These are phyloP conservation scores for Stromatinia cepivora DNA, from an alignment of 2,329 filamentous ascomycete species.

Conservation along the genomic window DNA sequence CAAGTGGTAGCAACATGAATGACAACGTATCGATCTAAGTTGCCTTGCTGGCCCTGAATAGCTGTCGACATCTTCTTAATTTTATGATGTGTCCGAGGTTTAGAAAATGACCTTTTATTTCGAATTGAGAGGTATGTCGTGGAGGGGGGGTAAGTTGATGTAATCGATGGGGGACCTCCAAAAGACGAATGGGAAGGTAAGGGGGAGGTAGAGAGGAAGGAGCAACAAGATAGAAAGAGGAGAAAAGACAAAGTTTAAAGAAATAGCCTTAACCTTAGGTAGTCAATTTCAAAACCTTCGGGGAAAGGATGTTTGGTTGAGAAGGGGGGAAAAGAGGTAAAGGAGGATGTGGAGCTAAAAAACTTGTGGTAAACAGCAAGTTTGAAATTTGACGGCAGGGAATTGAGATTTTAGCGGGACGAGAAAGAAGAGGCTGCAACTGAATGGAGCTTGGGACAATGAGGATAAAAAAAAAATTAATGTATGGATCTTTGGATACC, in stretches of 20 bases:
- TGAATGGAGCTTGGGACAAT: neutral
- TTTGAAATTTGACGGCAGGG: conserved; percentile 22
- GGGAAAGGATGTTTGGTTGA: conserved; percentile 10
- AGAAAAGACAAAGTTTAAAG: conserved; percentile 26
- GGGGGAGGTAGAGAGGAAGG: conserved; percentile 54
- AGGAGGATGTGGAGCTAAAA: conserved; percentile 23
- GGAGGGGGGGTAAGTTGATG: conserved; percentile 44
- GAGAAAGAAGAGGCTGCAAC: neutral
- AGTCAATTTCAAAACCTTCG: conserved; percentile 2
- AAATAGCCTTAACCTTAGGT: conserved; percentile 7
- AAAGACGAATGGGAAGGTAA: conserved; percentile 66
- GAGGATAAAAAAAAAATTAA: neutral
- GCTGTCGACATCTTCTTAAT: conserved; percentile 58
- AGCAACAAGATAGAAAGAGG: conserved; percentile 39
- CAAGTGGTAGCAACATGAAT: conserved; percentile 99
- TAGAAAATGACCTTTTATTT: neutral
- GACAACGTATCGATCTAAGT: conserved; percentile 94
- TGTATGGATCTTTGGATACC: neutral
- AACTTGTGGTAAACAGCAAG: conserved; percentile 21
- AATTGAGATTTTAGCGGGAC: conserved; percentile 22
- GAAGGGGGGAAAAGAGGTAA: conserved; percentile 5
- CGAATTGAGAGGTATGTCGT: conserved; percentile 54
- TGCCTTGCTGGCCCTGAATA: conserved; percentile 58
- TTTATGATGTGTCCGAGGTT: conserved; percentile 47
- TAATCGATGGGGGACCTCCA: conserved; percentile 44